Evolutionary conservation across 1,284 basidiomycete species (phyloP).

Genomic region (Wallemia mellicola): DNA sequence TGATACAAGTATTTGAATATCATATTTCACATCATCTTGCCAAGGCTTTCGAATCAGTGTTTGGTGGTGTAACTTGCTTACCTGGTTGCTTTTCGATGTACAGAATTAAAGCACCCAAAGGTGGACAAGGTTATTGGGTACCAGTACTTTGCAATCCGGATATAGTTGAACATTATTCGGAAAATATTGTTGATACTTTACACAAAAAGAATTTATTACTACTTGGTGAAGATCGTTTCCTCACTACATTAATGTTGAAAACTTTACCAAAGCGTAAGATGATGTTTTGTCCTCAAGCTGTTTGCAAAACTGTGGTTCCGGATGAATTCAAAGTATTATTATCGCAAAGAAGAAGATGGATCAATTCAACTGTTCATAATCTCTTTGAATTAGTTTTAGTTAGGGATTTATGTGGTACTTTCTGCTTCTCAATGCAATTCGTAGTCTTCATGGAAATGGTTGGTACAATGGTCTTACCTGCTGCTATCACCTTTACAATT

Average conservation of each 20-base stretch:
- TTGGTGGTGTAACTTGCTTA: conserved; percentile 95
- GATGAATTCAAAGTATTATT: conserved; percentile 78
- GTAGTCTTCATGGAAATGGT: conserved; percentile 95
- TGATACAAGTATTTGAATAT: conserved; percentile 45
- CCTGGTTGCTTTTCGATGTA: conserved; percentile 99
- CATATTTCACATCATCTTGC: background rate
- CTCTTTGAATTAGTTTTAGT: conserved; percentile 96
- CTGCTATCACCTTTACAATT: conserved; percentile 77
- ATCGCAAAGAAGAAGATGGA: conserved; percentile 93
- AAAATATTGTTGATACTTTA: conserved; percentile 66
- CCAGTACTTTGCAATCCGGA: conserved; percentile 91
- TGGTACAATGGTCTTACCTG: conserved; percentile 78
- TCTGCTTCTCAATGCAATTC: conserved; percentile 94
- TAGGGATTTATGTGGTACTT: conserved; percentile 67
- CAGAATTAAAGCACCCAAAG: conserved; percentile 70
- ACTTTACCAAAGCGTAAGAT: conserved; percentile 97
- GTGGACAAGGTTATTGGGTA: conserved; percentile 76
- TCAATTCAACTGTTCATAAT: conserved; percentile 97
- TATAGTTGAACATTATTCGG: conserved; percentile 89
- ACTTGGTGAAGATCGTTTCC: conserved; percentile 92
- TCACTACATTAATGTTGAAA: conserved; percentile 74
- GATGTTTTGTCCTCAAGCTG: conserved; percentile 93
- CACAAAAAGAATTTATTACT: conserved; percentile 95
- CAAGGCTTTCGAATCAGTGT: conserved; percentile 95
- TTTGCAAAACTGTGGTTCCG: conserved; percentile 80